Base-by-base conservation (phyloP, 2,329 filamentous ascomycete species). In the Arthroderma sp. region DNA sequence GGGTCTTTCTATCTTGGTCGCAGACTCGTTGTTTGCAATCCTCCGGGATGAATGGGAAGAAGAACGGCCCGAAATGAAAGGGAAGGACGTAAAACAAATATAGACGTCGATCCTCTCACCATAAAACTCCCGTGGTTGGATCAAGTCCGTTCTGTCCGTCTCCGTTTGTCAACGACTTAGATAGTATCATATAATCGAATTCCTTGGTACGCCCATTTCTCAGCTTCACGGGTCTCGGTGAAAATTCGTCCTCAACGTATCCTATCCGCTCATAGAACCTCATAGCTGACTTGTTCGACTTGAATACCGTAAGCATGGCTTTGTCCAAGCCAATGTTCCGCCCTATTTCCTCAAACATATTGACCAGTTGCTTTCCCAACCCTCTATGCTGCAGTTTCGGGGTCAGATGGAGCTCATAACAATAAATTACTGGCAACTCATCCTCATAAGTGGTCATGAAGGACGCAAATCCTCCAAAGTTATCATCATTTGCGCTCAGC, bases 31-130 rank as follows among this genome's bases (percentile, higher is more conserved):
- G 2, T 96, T 93, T 65, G 87, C 91, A 0, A 79, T 88, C 4
- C 68, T 98, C 49, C 72, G 91, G 47, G 91, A 98, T 56, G 91
- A 98, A 63, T 87, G 87, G 81, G 91, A 98, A 62, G 76, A 85
- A 4, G 86, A 95, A 58, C 71, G 89, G 52, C 91, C 91, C 0
- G 89, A 94, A 55, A 82, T 91, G 74, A 80, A 77, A 48, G 91
- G 87, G 41, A 89, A 89, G 64, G 85, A 94, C 52, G 81, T 88
- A 40, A 79, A 80, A 59, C 85, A 91, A 64, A 86, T 94, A 59
- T 91, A 74, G 39, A 38, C n/a, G 29, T 32, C 11, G 22, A 10
- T 33, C 15, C 29, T 29, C 8, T 38, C 34, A 36, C 33, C 28
- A 40, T 4, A 43, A 28, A 11, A 32, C 15, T 27, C 37, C 36